Evolutionary conservation across 1,139 yeast genomes (phyloP).

Genomic region (Nakaseomyces kungkrabaensis): DNA sequence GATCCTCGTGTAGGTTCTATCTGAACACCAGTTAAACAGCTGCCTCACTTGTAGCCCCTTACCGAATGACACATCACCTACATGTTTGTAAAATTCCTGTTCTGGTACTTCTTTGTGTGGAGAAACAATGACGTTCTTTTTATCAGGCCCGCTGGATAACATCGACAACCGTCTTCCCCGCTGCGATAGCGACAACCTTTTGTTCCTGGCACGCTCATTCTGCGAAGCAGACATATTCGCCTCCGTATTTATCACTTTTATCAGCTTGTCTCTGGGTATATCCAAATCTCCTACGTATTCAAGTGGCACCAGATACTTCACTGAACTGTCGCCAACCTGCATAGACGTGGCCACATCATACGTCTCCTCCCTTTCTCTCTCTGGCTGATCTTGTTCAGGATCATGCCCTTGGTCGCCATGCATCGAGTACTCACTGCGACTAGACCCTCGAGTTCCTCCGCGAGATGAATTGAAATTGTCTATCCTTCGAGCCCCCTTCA

Average conservation of each 20-base stretch:
- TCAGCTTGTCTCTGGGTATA: background rate
- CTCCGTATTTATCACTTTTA: background rate
- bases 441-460: background rate
- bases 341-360: background rate
- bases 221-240: background rate
- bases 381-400: constrained; percentile 2
- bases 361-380: background rate
- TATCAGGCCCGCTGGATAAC: constrained; percentile 15
- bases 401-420: background rate
- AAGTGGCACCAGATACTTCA: background rate
- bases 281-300: background rate
- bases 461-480: constrained; percentile 28
- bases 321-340: background rate
- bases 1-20: constrained; percentile 11
- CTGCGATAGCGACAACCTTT: constrained; percentile 8
- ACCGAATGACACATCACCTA: constrained; percentile 24
- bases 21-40: constrained; percentile 27
- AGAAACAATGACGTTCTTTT: constrained; percentile 16
- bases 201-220: constrained; percentile 8
- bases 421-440: background rate
- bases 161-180: constrained; percentile 24
- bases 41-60: constrained; percentile 23
- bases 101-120: constrained; percentile 29
- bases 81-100: constrained; percentile 26
- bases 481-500: constrained; percentile 24